These are phyloP conservation scores for Candida patagonica DNA, from an alignment of 805 yeast species.

Conservation along the genomic window DNA sequence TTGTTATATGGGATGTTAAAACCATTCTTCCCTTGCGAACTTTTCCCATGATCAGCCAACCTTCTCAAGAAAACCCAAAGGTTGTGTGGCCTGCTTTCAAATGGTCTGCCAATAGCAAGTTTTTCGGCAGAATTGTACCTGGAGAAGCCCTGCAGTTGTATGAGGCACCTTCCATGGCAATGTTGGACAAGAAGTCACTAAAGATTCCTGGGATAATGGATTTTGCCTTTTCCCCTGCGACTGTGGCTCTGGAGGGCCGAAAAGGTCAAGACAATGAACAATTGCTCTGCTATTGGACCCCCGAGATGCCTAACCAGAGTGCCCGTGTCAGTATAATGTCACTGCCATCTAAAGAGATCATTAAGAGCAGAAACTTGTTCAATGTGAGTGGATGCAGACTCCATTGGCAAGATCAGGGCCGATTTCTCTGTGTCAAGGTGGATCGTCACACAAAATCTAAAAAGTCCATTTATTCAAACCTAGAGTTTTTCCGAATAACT, in stretches of 20 bases:
- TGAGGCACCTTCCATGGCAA: constrained; percentile 67
- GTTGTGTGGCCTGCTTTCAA: constrained; percentile 93
- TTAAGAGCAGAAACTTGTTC: constrained; percentile 88
- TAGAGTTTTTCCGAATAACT: constrained; percentile 79
- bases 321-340: constrained; percentile 90
- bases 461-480: constrained; percentile 81
- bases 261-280: constrained; percentile 47
- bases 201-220: constrained; percentile 79
- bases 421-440: constrained; percentile 82
- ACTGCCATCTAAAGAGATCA: constrained; percentile 68
- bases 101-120: constrained; percentile 90
- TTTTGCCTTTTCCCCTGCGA: constrained; percentile 92
- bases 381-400: constrained; percentile 86
- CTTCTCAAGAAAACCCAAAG: constrained; percentile 32
- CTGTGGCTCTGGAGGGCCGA: constrained; percentile 55
- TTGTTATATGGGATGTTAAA: constrained; percentile 85
- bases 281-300: constrained; percentile 91
- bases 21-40: constrained; percentile 81
- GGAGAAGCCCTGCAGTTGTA: constrained; percentile 80
- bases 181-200: constrained; percentile 77
- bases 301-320: constrained; percentile 84
- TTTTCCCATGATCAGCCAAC: constrained; percentile 51
- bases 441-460: constrained; percentile 95
- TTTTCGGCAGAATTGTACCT: constrained; percentile 91
- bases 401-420: constrained; percentile 90